phyloP scores from a whole-genome alignment of 2,329 filamentous ascomycete genomes.

The Cytospora leucostoma region DNA sequence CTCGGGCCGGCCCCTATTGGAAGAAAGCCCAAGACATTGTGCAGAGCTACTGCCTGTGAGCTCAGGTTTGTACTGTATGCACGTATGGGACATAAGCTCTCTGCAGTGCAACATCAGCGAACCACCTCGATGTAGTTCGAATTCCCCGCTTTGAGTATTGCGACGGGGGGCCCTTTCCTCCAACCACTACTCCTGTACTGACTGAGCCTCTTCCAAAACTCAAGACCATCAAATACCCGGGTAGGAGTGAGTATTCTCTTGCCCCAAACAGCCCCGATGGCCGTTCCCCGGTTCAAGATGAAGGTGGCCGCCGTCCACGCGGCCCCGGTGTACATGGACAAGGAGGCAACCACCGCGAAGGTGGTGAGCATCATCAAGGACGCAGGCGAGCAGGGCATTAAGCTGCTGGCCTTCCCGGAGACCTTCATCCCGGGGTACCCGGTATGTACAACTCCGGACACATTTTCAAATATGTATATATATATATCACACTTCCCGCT shows the following conservation, averaged over 20 bases:
- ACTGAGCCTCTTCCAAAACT: background rate
- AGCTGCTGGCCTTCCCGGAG: constrained; percentile 32
- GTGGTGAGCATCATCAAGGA: constrained; percentile 29
- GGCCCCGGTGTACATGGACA: constrained; percentile 33
- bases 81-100: background rate
- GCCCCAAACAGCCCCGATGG: background rate
- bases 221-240: background rate
- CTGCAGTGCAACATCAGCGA: background rate
- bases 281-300: constrained; percentile 27
- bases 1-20: background rate
- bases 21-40: background rate
- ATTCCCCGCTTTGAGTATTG: background rate
- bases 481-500: background rate
- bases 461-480: background rate
- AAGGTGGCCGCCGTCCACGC: constrained; percentile 32
- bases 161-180: background rate
- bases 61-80: too few species aligned
- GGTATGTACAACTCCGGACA: constrained; percentile 15
- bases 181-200: background rate
- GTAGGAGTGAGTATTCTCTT: background rate
- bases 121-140: background rate
- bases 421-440: constrained; percentile 33
- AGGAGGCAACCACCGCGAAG: constrained; percentile 30
- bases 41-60: background rate
- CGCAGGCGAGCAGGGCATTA: constrained; percentile 26